Conservation (phyloP, 805 yeast species). For the Cyberlindnera meyerae region DNA sequence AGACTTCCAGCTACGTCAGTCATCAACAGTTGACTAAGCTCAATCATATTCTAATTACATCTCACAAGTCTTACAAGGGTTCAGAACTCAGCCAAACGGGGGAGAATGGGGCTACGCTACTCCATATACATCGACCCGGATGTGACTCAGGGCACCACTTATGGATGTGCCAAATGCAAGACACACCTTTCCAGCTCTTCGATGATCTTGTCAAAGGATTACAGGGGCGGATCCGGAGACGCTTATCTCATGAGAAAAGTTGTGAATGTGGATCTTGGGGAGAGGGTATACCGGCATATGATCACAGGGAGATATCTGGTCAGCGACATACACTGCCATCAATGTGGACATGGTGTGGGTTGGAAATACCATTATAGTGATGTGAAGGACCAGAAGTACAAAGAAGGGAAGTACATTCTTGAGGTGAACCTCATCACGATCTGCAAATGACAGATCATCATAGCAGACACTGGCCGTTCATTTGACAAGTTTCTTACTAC, state of each 20-base stretch:
- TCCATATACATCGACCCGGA: constrained; percentile 36
- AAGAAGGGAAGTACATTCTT: constrained; percentile 56
- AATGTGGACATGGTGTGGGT: constrained; percentile 50
- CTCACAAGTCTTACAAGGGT: not conserved
- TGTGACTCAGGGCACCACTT: constrained; percentile 27
- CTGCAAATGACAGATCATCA: constrained; percentile 15
- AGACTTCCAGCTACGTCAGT: too few relatives aligned
- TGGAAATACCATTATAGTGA: constrained; percentile 57
- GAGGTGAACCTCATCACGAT: constrained; percentile 33
- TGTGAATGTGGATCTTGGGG: constrained; percentile 38
- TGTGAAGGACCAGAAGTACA: constrained; percentile 43
- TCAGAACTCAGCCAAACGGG: too few relatives aligned
- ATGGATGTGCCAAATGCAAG: constrained; percentile 35
- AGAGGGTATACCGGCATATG: constrained; percentile 38
- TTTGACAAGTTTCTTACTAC: too few relatives aligned
- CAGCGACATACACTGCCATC: constrained; percentile 51
- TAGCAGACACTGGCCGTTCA: too few relatives aligned
- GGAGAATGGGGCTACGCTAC: constrained; percentile 43
- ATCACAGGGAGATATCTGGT: constrained; percentile 55
- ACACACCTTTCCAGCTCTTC: constrained; percentile 36
- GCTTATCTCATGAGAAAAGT: constrained; percentile 52
- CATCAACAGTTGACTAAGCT: too few relatives aligned
- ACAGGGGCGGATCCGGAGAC: constrained; percentile 54
- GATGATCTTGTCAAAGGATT: constrained; percentile 39
- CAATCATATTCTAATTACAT: too few relatives aligned